phyloP scores from a whole-genome alignment of 169 alveolate genomes.

The Nephromyces sp. region DNA sequence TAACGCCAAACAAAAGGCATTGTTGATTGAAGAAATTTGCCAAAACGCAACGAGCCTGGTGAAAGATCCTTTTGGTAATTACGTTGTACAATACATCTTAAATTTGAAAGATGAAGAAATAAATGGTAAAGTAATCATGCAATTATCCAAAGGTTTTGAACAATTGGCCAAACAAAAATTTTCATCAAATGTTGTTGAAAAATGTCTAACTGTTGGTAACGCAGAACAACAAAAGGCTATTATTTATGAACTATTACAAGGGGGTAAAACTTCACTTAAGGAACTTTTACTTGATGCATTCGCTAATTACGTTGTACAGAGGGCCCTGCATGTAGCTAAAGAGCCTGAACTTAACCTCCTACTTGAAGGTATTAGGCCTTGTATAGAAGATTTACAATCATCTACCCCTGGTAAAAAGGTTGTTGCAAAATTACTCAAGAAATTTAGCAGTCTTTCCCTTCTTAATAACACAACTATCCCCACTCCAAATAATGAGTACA shows the following conservation, averaged over 20 bases:
- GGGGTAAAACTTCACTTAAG: slow-evolving; percentile 41
- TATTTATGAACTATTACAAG: slow-evolving; percentile 47
- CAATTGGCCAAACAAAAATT: slow-evolving; percentile 78
- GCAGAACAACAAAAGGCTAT: slow-evolving; percentile 38
- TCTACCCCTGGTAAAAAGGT: not conserved
- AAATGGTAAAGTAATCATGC: slow-evolving; percentile 47
- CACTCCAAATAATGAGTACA: not conserved
- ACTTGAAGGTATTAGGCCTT: not conserved
- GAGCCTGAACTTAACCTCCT: not conserved
- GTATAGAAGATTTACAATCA: not conserved
- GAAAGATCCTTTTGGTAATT: slow-evolving; percentile 87
- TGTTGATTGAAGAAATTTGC: slow-evolving; percentile 56
- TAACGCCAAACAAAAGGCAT: slow-evolving; percentile 39
- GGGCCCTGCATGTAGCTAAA: slow-evolving; percentile 32
- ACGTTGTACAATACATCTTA: slow-evolving; percentile 80
- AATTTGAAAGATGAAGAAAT: slow-evolving; percentile 53
- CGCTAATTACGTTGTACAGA: slow-evolving; percentile 59
- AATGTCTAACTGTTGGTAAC: slow-evolving; percentile 50
- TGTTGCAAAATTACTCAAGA: not conserved
- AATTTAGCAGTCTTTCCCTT: not conserved
- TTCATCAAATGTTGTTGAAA: slow-evolving; percentile 85
- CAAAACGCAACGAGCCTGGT: slow-evolving; percentile 62
- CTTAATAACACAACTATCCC: not conserved
- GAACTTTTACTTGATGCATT: slow-evolving; percentile 57
- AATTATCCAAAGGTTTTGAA: slow-evolving; percentile 54